Evolutionary conservation across 306 rosid species (phyloP).

Genomic region (Cucumis melo): DNA sequence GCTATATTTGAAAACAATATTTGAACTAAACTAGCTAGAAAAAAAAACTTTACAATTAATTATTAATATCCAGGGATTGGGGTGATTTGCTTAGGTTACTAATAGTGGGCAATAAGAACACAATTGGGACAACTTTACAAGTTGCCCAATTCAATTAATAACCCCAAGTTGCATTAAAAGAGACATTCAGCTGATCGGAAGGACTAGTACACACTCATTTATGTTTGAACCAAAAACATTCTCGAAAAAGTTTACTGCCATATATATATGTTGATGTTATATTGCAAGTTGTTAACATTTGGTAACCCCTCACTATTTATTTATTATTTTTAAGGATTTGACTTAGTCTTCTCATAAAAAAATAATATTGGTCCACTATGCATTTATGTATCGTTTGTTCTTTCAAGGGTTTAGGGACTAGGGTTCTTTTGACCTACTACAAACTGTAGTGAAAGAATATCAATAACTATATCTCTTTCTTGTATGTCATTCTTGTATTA

Average conservation of each 20-base stretch:
- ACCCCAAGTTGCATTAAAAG: conserved; percentile 5
- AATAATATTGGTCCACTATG: not conserved
- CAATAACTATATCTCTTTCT: not conserved
- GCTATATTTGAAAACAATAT: too few species aligned
- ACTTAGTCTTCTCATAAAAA: not conserved
- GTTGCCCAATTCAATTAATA: conserved; percentile 3
- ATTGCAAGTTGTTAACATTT: not conserved
- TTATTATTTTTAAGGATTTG: not conserved
- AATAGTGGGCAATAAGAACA: not conserved
- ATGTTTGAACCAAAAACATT: not conserved
- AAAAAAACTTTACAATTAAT: not conserved
- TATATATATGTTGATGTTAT: not conserved
- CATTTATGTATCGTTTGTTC: not conserved
- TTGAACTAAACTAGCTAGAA: too few species aligned
- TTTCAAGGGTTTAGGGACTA: not conserved
- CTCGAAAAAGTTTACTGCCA: not conserved
- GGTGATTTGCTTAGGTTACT: not conserved
- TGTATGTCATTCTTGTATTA: not conserved
- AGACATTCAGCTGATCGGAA: conserved; percentile 2
- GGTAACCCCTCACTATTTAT: not conserved
- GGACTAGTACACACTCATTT: not conserved
- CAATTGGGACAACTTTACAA: conserved; percentile 4
- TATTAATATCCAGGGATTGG: not conserved
- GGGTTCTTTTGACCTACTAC: not conserved
- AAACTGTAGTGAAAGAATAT: not conserved